Base-by-base conservation (phyloP, 306 rosid genomes). In the Gastrolobium bilobum region DNA sequence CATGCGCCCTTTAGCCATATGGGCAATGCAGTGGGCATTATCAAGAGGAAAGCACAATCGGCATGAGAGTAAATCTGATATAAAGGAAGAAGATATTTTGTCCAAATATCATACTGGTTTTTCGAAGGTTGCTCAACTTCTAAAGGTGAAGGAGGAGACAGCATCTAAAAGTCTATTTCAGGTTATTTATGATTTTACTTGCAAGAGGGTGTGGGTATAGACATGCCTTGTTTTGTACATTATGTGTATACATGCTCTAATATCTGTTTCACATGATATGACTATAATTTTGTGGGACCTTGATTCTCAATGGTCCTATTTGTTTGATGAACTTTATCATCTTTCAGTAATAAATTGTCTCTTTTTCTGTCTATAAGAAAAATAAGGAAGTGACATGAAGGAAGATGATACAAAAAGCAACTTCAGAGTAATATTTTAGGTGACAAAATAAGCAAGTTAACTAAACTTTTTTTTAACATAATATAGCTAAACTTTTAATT, bases 11-110 rank as follows among this genome's bases (percentile, higher is more conserved):
- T 87, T 94, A 58, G 97, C 97, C 26, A 94, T 94, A 83, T 94
- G 98, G 98, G 94, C 98, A 10, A 94, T 94, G 97, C 98, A 94
- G 56, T 94, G 98, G 97, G 97, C 91, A 58, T 52, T 94, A 73
- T 77, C 94, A 77, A 86, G 84, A 82, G 78, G 86, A 64, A 86
- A 86, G 11, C 64, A 71, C 66, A 1, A 40, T 34, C 65, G 58
- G 34, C 62, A 39, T 53, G 93, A 83, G 77, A 60, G 20, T 56
- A 84, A 84, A 71, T 35, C 47, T 14, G 89, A 94, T 47, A 60
- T 75, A 1, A 81, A 88, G 69, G 93, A 80, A 42, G 83, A 81
- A 54, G 85, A 83, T 47, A 71, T 78, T n/a, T 31, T 84, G 78
- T 81, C 76, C 26, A 83, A 81, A 57, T 84, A 81, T 79, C 89